Conservation (phyloP, 139 green algal species). For the Picochlorum sp. region DNA sequence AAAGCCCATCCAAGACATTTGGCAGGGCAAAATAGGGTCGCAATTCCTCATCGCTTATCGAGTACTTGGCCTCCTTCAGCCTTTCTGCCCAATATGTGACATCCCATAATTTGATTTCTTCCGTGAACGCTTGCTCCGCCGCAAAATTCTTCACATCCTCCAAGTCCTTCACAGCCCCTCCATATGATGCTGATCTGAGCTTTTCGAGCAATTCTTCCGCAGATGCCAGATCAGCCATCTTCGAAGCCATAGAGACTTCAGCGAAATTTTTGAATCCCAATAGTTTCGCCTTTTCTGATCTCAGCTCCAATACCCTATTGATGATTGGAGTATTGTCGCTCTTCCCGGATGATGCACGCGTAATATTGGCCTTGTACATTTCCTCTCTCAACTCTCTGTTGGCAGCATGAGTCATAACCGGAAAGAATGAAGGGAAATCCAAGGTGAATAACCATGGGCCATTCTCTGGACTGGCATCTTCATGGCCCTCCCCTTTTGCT, state of each 20-base stretch:
- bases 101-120: constrained; percentile 68
- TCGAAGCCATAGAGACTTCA: constrained; percentile 69
- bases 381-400: constrained; percentile 82
- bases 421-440: constrained; percentile 82
- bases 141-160: constrained; percentile 54
- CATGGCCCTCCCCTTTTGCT: constrained; percentile 50
- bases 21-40: constrained; percentile 90
- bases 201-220: constrained; percentile 86
- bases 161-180: constrained; percentile 58
- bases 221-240: constrained; percentile 71
- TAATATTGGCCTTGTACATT: constrained; percentile 87
- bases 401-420: constrained; percentile 77
- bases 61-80: constrained; percentile 56
- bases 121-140: constrained; percentile 30
- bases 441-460: constrained; percentile 92
- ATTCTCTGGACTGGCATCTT: constrained; percentile 59
- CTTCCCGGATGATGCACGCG: constrained; percentile 58
- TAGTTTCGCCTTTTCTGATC: constrained; percentile 78
- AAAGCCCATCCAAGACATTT: constrained; percentile 81
- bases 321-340: constrained; percentile 88
- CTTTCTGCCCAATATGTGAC: constrained; percentile 69
- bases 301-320: constrained; percentile 63
- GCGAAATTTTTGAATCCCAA: constrained; percentile 81
- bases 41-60: constrained; percentile 86
- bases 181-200: constrained; percentile 56